Base-by-base conservation (phyloP, 768 basidiomycete genomes). In the Cytidiella melzeri region DNA sequence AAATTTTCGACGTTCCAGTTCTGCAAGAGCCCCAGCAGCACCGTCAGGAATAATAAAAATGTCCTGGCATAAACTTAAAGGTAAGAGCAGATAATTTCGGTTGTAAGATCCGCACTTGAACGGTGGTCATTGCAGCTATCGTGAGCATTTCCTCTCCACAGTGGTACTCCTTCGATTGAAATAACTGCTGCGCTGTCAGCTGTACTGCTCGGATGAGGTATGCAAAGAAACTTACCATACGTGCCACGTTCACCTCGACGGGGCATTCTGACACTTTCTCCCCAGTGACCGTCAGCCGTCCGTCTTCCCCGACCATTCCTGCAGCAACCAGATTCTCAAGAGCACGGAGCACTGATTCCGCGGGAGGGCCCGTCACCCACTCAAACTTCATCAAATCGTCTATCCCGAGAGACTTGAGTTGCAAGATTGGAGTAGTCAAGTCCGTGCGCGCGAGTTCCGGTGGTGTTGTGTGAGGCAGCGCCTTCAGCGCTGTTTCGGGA, bases 111-210 rank as follows among this genome's bases (percentile, higher is more conserved):
- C 67, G 46, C 44, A 86, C 92, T 71, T 95, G 93, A 5, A 98
- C 78, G 6, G 92, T 78, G 5, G 87, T 88, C 90, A 99, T 97
- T 0, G 96, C 93, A 4, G 92, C 89, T 47, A 99, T 96, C 0
- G 93, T 92, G 46, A 99, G 70, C 43, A 96, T 89, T 62, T 99
- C 96, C 57, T 97, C 92, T 2, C 95, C 92, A 56, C 96, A 99
- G 57, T 77, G 77, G 64, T 85, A 87, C 3, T 87, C 83, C 57
- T 84, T 83, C 18, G 93, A 95, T 50, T 73, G 80, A 56, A 98
- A 89, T 3, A 99, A 64, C 95, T 99, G 53, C 0, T 54, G n/a
- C n/a, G n/a, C n/a, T n/a, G n/a, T n/a, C n/a, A n/a, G n/a, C n/a
- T n/a, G n/a, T n/a, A n/a, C n/a, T n/a, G n/a, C n/a, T n/a, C n/a